These are phyloP conservation scores for Sabuloglossum arenarium DNA, from an alignment of 495 filamentous ascomycete species.

Conservation along the genomic window DNA sequence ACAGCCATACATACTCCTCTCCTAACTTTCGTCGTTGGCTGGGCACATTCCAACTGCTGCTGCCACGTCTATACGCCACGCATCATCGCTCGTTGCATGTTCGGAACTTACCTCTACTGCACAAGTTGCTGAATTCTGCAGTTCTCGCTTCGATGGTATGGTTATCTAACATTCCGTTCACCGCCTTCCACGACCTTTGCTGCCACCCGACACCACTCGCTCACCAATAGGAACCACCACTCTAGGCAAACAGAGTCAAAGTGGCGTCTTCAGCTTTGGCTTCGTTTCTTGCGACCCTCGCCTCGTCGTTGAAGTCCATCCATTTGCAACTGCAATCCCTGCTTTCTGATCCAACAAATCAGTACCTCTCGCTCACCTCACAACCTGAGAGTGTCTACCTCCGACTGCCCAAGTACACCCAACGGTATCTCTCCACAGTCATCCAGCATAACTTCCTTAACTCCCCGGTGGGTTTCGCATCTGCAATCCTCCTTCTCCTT, in stretches of 20 bases:
- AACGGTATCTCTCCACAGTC: background rate
- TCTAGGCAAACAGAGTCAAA: background rate
- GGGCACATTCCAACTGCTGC: background rate
- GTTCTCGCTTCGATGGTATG: constrained; percentile 2
- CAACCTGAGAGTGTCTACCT: background rate
- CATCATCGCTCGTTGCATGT: background rate
- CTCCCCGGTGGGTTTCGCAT: background rate
- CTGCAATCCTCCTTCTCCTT: constrained; percentile 22
- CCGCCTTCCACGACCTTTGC: background rate
- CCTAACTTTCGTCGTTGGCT: background rate
- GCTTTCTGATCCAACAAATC: background rate
- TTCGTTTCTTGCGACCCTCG: background rate
- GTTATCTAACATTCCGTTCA: background rate
- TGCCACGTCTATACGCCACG: background rate
- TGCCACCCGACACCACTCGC: background rate
- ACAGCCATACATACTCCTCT: no score
- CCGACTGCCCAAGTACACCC: background rate
- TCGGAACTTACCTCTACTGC: background rate
- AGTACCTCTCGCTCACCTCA: background rate
- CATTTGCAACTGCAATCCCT: background rate
- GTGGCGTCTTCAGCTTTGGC: background rate
- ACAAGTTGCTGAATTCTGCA: background rate
- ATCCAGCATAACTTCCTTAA: background rate
- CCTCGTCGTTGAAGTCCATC: background rate
- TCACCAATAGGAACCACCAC: background rate